Percentiles rank a stretch among this genome's conserved stretches.
phyloP scores from a whole-genome alignment of 1,284 basidiomycete species.

The Pseudozyma pruni region DNA sequence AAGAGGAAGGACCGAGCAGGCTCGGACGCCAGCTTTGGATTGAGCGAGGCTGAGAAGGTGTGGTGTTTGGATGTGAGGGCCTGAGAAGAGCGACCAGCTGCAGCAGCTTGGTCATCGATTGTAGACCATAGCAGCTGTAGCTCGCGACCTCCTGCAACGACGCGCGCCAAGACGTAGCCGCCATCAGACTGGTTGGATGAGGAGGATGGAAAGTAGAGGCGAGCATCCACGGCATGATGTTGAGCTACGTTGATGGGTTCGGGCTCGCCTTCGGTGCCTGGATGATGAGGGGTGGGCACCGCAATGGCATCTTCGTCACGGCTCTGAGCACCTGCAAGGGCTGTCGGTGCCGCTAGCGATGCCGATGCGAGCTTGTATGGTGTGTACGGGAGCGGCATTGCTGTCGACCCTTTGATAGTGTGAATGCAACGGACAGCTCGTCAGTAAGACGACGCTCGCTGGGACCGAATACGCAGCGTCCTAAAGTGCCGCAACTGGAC shows the following conservation, averaged over 20 bases:
- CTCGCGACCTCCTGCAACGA: slow-evolving; percentile 43
- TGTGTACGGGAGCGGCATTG: slow-evolving; percentile 45
- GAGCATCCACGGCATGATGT: slow-evolving; percentile 44
- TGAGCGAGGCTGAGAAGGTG: slow-evolving; percentile 23
- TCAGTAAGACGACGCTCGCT: neutral
- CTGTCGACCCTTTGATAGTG: neutral
- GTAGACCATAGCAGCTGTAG: slow-evolving; percentile 52
- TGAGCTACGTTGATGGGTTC: slow-evolving; percentile 19
- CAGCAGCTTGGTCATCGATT: slow-evolving; percentile 6
- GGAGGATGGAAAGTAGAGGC: slow-evolving; percentile 36
- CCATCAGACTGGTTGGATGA: slow-evolving; percentile 13
- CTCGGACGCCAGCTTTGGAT: slow-evolving; percentile 27
- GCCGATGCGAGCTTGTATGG: slow-evolving; percentile 48
- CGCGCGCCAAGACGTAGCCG: slow-evolving; percentile 49
- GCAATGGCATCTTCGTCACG: slow-evolving; percentile 35
- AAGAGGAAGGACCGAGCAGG: slow-evolving; percentile 49
- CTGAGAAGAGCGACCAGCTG: slow-evolving; percentile 15
- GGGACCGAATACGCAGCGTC: neutral
- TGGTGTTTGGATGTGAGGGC: slow-evolving; percentile 12
- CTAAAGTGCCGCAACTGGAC: neutral
- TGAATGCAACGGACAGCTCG: too few relatives aligned
- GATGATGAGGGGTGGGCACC: slow-evolving; percentile 46
- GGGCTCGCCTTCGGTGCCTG: slow-evolving; percentile 26
- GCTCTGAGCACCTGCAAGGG: slow-evolving; percentile 4
- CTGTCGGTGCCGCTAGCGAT: slow-evolving; percentile 25